Percentiles rank a stretch among this genome's conserved stretches.
Evolutionary conservation across 2,329 filamentous ascomycete genomes (phyloP).

Genomic region (Ciborinia camelliae): DNA sequence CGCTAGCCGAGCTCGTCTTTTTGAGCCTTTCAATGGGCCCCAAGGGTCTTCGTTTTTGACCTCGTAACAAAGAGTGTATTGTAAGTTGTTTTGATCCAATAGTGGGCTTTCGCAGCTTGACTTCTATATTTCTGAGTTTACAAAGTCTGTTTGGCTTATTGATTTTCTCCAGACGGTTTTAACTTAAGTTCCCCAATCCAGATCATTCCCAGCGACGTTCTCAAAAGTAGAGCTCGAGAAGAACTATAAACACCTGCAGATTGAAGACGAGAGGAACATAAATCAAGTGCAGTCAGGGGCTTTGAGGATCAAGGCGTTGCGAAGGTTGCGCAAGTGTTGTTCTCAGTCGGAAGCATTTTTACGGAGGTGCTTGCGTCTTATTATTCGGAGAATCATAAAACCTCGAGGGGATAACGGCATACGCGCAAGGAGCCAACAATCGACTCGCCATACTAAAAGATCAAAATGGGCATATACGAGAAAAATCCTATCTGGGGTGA

Average conservation of each 20-base stretch:
- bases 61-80: conserved; percentile 3
- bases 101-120: background rate
- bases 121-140: background rate
- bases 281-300: too few species aligned
- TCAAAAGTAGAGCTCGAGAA: background rate
- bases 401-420: background rate
- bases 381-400: background rate
- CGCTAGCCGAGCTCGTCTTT: conserved; percentile 16
- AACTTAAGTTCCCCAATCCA: background rate
- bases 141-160: background rate
- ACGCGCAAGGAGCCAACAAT: background rate
- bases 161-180: background rate
- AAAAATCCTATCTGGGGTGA: conserved; percentile 76
- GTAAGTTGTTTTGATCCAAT: background rate
- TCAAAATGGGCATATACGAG: conserved; percentile 34
- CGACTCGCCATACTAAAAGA: background rate
- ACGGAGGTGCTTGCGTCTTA: background rate
- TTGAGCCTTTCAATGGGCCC: conserved; percentile 4
- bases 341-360: background rate
- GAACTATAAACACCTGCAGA: background rate
- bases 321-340: background rate
- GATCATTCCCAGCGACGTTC: background rate
- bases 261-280: background rate
- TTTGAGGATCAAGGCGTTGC: background rate
- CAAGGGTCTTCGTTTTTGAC: background rate